Percentiles rank a stretch among this genome's conserved stretches.
phyloP scores from a whole-genome alignment of 1,284 basidiomycete genomes.

The Leccinum fuscescens region DNA sequence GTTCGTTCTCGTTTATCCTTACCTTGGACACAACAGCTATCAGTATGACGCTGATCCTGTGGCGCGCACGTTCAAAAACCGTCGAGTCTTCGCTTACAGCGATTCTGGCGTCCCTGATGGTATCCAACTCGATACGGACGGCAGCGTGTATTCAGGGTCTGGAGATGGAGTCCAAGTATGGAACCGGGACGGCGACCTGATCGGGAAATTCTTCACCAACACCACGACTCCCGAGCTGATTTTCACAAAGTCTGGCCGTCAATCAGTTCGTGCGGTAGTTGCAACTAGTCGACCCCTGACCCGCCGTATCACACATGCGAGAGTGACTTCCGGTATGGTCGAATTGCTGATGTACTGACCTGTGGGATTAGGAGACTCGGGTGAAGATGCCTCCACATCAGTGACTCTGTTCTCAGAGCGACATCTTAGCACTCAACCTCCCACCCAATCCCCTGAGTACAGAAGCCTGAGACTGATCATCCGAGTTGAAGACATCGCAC shows the following conservation, averaged over 20 bases:
- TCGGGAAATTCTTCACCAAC: conserved; percentile 75
- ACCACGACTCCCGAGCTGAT: conserved; percentile 60
- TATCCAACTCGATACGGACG: conserved; percentile 42
- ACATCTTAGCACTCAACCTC: not conserved
- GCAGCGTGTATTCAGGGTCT: conserved; percentile 23
- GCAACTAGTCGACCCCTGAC: not conserved
- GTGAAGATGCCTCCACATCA: not conserved
- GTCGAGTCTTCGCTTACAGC: conserved; percentile 68
- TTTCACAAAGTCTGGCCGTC: conserved; percentile 39
- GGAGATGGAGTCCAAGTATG: conserved; percentile 51
- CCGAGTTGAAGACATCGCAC: not conserved
- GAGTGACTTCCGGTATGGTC: not conserved
- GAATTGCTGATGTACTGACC: not conserved
- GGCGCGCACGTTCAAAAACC: conserved; percentile 56
- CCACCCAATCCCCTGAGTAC: not conserved
- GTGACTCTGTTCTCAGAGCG: not conserved
- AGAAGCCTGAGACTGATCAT: not conserved
- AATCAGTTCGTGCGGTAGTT: not conserved
- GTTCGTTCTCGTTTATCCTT: not conserved
- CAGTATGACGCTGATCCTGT: conserved; percentile 63
- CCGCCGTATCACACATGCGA: not conserved
- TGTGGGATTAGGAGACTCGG: not conserved
- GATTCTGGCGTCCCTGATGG: conserved; percentile 75
- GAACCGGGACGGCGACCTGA: conserved; percentile 56
- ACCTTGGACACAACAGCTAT: conserved; percentile 48